phyloP scores from a whole-genome alignment of 805 yeast genomes.

The Lachancea lanzarotensis region DNA sequence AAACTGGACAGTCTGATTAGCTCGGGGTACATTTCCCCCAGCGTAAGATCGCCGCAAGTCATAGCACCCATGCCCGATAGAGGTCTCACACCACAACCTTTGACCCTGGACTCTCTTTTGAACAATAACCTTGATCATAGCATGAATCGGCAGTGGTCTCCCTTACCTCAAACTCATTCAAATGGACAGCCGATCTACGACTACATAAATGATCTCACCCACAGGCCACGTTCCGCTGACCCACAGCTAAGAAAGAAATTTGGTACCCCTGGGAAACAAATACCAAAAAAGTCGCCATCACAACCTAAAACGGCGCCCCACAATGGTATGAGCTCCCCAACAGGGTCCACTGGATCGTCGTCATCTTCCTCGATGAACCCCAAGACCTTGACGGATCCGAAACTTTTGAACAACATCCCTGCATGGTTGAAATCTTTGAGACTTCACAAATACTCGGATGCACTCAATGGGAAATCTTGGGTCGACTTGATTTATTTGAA shows the following conservation, averaged over 20 bases:
- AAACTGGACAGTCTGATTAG: conserved; percentile 36
- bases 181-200: conserved; percentile 25
- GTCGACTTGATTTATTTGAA: conserved; percentile 61
- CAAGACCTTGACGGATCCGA: conserved; percentile 45
- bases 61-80: conserved; percentile 25
- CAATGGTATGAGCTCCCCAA: conserved; percentile 6
- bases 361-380: conserved; percentile 35
- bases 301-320: conserved; percentile 34
- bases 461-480: conserved; percentile 73
- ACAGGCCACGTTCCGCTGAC: conserved; percentile 41
- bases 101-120: conserved; percentile 36
- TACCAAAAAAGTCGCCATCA: conserved; percentile 11
- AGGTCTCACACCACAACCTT: conserved; percentile 29
- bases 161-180: conserved; percentile 37
- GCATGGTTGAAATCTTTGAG: conserved; percentile 87
- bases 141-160: conserved; percentile 23
- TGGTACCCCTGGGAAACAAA: conserved; percentile 9
- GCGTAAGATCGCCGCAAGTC: conserved; percentile 18
- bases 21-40: conserved; percentile 22
- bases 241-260: conserved; percentile 22
- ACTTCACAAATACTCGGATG: conserved; percentile 89
- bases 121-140: conserved; percentile 16
- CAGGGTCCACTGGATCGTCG: conserved; percentile 3
- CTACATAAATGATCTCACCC: conserved; percentile 30
- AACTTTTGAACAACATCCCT: conserved; percentile 69